phyloP scores from a whole-genome alignment of 1,284 basidiomycete species.

The Afroboletus lepidellus region DNA sequence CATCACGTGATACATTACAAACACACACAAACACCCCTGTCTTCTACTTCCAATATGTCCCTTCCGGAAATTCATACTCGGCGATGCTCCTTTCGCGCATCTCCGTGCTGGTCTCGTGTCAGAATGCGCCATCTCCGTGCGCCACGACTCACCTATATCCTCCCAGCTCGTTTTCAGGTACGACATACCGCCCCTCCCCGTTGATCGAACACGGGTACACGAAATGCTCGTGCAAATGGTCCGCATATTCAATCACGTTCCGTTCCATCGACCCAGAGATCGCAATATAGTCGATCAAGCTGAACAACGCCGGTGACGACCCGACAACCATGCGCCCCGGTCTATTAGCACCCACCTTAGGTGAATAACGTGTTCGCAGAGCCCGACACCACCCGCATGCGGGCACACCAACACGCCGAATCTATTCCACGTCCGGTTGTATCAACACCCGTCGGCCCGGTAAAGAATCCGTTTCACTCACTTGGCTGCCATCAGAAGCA shows the following conservation, averaged over 20 bases:
- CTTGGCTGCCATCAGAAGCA: constrained; percentile 91
- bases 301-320: constrained; percentile 30
- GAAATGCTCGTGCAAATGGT: constrained; percentile 88
- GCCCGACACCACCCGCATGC: constrained; percentile 91
- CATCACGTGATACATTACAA: constrained; percentile 21
- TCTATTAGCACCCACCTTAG: constrained; percentile 48
- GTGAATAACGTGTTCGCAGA: constrained; percentile 92
- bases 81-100: constrained; percentile 50
- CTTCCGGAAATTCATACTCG: constrained; percentile 61
- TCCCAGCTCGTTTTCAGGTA: constrained; percentile 60
- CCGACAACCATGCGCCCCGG: not conserved
- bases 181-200: constrained; percentile 78
- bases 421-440: constrained; percentile 34
- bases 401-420: constrained; percentile 90
- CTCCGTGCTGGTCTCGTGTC: constrained; percentile 55
- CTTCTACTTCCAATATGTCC: constrained; percentile 29
- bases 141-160: constrained; percentile 59
- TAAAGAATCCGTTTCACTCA: constrained; percentile 34
- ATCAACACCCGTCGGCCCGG: not conserved
- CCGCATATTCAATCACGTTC: constrained; percentile 86
- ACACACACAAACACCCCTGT: constrained; percentile 26
- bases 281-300: constrained; percentile 87
- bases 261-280: constrained; percentile 68
- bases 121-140: constrained; percentile 5
- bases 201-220: constrained; percentile 83